Evolutionary conservation across 1,284 basidiomycete species (phyloP).

Genomic region (Trichosporon coremiiforme): DNA sequence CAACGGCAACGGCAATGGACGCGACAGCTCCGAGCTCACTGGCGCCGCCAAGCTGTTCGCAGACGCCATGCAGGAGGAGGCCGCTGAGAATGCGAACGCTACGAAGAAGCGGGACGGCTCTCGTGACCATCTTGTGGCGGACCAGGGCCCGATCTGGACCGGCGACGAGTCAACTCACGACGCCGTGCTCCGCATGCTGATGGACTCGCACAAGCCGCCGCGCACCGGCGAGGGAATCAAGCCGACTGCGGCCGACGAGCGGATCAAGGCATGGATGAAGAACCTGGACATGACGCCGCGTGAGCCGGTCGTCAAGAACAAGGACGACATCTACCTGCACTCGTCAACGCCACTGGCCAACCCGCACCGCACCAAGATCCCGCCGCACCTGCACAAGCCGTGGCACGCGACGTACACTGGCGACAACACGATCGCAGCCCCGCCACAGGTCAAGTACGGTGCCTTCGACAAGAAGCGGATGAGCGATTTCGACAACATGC

Average conservation of each 20-base stretch:
- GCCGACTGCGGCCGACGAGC: conserved; percentile 68
- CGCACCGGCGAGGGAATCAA: conserved; percentile 57
- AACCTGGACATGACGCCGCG: conserved; percentile 46
- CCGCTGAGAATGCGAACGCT: conserved; percentile 32
- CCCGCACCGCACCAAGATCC: conserved; percentile 47
- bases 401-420: conserved; percentile 55
- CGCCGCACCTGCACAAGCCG: conserved; percentile 52
- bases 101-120: conserved; percentile 6
- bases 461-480: conserved; percentile 40
- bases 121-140: conserved; percentile 53
- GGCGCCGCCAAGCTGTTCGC: conserved; percentile 71
- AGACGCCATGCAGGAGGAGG: conserved; percentile 67
- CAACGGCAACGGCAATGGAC: not conserved
- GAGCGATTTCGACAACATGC: conserved; percentile 40
- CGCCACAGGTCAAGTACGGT: conserved; percentile 51
- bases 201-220: conserved; percentile 80
- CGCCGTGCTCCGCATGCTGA: conserved; percentile 77
- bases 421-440: conserved; percentile 29
- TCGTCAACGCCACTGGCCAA: conserved; percentile 12
- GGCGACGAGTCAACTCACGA: conserved; percentile 73
- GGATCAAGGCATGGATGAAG: conserved; percentile 62
- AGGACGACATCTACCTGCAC: not conserved
- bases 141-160: conserved; percentile 62
- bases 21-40: conserved; percentile 32
- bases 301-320: conserved; percentile 16